phyloP scores from a whole-genome alignment of 495 filamentous ascomycete genomes.

The Hamigera avellanea region DNA sequence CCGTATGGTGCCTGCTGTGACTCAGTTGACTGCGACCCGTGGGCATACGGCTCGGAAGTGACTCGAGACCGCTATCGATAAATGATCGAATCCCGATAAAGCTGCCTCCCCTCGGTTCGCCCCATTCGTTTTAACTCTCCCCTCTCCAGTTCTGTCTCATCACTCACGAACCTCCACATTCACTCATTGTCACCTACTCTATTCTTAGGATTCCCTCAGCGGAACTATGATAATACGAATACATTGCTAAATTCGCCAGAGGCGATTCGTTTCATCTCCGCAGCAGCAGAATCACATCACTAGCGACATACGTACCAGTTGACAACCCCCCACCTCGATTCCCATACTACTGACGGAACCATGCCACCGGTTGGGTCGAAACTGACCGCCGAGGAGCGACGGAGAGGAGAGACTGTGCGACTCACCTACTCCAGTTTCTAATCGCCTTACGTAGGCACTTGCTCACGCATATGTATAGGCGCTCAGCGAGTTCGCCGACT shows the following conservation, averaged over 20 bases:
- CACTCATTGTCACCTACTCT: background rate
- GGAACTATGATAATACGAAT: constrained; percentile 39
- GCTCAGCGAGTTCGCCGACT: constrained; percentile 94
- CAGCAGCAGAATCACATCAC: too few relatives aligned
- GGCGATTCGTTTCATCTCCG: constrained; percentile 12
- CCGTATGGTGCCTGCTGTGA: background rate
- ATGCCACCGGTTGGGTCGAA: constrained; percentile 36
- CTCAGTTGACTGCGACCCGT: background rate
- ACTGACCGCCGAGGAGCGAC: constrained; percentile 60
- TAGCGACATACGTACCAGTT: too few relatives aligned
- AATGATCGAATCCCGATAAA: background rate
- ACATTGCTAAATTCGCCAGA: constrained; percentile 23
- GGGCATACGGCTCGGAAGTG: background rate
- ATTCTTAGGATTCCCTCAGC: constrained; percentile 3
- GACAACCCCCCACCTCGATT: background rate
- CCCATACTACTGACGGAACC: too few relatives aligned
- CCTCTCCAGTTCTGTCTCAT: background rate
- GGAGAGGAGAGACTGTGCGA: constrained; percentile 73
- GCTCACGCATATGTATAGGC: constrained; percentile 42
- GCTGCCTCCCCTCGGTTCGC: too few relatives aligned
- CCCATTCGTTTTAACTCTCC: too few relatives aligned
- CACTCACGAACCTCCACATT: background rate
- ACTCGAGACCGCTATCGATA: background rate
- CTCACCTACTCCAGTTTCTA: background rate
- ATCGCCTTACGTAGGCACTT: background rate